Conservation (phyloP, 805 yeast genomes). For the Candida nitratophila region DNA sequence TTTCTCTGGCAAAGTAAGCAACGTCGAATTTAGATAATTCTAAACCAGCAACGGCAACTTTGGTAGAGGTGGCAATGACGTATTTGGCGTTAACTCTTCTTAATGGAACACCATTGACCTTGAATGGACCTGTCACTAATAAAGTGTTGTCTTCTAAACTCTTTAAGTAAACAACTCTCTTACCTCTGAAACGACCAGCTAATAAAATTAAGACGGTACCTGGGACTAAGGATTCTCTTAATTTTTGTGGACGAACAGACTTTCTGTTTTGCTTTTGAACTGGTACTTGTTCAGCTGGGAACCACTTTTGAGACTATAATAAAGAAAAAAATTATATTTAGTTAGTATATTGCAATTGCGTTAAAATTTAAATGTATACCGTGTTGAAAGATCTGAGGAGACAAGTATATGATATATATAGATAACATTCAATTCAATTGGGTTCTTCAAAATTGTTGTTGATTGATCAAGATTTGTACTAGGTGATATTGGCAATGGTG, state of each 20-base stretch:
- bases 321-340: conserved; percentile 2
- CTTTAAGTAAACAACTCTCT: conserved; percentile 98
- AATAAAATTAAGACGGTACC: conserved; percentile 96
- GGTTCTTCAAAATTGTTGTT: too few species aligned
- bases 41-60: conserved; percentile 70
- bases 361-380: too few species aligned
- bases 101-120: conserved; percentile 98
- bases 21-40: conserved; percentile 88
- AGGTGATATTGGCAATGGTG: too few species aligned
- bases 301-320: conserved; percentile 72
- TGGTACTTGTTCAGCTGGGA: conserved; percentile 85
- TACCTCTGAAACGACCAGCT: conserved; percentile 99
- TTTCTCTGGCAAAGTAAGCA: conserved; percentile 95
- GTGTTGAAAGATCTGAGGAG: too few species aligned
- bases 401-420: too few species aligned
- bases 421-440: too few species aligned
- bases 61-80: conserved; percentile 98
- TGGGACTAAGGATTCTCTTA: conserved; percentile 94
- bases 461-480: too few species aligned
- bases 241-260: conserved; percentile 86
- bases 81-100: conserved; percentile 98
- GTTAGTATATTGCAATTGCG: conserved; percentile 9
- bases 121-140: conserved; percentile 98
- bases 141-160: conserved; percentile 96
- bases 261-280: conserved; percentile 85